These are phyloP conservation scores for Aureobasidium melanogenum DNA, from an alignment of 2,329 filamentous ascomycete species.

Conservation along the genomic window DNA sequence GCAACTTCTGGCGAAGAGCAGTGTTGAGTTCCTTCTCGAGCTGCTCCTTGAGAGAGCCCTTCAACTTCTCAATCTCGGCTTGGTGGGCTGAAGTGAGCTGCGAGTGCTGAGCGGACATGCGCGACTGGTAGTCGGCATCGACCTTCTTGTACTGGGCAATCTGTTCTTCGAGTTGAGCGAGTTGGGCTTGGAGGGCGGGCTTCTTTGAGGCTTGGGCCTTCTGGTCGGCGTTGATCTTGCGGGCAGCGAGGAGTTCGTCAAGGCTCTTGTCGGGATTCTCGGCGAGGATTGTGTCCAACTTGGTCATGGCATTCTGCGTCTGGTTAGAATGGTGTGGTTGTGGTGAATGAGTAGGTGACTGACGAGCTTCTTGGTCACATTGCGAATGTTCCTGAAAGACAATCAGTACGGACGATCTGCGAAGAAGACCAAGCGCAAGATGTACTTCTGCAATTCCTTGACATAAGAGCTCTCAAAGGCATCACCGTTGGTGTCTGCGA, in stretches of 20 bases:
- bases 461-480: constrained; percentile 70
- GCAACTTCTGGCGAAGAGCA: constrained; percentile 51
- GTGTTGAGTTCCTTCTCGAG: constrained; percentile 39
- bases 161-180: constrained; percentile 65
- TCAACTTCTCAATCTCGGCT: constrained; percentile 46
- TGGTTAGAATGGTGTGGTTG: not conserved
- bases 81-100: constrained; percentile 47
- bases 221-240: constrained; percentile 74
- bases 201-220: constrained; percentile 71
- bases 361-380: constrained; percentile 90
- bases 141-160: constrained; percentile 66
- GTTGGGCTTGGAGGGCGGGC: constrained; percentile 58
- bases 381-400: constrained; percentile 69
- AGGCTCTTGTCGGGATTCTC: constrained; percentile 63
- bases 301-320: constrained; percentile 56
- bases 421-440: constrained; percentile 8
- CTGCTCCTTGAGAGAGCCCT: constrained; percentile 47
- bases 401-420: constrained; percentile 15
- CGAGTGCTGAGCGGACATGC: constrained; percentile 49
- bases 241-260: constrained; percentile 61
- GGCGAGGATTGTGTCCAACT: constrained; percentile 60
- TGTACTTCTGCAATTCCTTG: constrained; percentile 84
- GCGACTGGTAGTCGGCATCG: constrained; percentile 60
- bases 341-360: constrained; percentile 29
- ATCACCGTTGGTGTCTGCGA: constrained; percentile 45